Evolutionary conservation across 2,329 filamentous ascomycete genomes (phyloP).

Genomic region (Epicoccum sorghinum): DNA sequence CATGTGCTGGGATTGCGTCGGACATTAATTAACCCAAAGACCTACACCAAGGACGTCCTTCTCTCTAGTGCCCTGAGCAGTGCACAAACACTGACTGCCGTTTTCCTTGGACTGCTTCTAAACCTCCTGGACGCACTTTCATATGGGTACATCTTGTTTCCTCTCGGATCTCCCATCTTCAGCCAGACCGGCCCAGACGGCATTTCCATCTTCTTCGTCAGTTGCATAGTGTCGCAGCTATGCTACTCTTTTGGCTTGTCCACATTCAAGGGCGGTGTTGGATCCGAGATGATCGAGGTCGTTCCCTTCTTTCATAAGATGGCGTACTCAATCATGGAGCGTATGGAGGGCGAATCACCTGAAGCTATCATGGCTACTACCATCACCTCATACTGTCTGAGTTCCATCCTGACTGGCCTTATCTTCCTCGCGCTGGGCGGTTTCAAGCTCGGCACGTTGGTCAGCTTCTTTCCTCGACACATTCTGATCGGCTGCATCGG

Average conservation of each 20-base stretch:
- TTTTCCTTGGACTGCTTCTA: conserved; percentile 84
- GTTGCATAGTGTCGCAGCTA: conserved; percentile 91
- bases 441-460: conserved; percentile 86
- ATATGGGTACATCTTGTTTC: conserved; percentile 89
- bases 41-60: conserved; percentile 72
- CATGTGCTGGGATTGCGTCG: conserved; percentile 32
- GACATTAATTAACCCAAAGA: conserved; percentile 64
- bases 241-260: conserved; percentile 85
- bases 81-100: conserved; percentile 76
- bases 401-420: conserved; percentile 85
- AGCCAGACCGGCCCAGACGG: conserved; percentile 86
- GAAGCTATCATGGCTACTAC: conserved; percentile 92
- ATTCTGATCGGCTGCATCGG: conserved; percentile 98
- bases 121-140: conserved; percentile 95
- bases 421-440: conserved; percentile 92
- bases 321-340: conserved; percentile 82
- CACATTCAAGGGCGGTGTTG: conserved; percentile 87
- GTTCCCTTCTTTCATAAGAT: conserved; percentile 99
- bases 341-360: conserved; percentile 79
- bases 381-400: conserved; percentile 87
- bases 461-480: conserved; percentile 95
- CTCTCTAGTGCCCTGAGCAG: conserved; percentile 70
- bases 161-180: conserved; percentile 85
- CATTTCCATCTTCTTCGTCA: conserved; percentile 98
- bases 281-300: conserved; percentile 97